phyloP scores from a whole-genome alignment of 108 stramenopile species.

The Cyclotella distinguenda region DNA sequence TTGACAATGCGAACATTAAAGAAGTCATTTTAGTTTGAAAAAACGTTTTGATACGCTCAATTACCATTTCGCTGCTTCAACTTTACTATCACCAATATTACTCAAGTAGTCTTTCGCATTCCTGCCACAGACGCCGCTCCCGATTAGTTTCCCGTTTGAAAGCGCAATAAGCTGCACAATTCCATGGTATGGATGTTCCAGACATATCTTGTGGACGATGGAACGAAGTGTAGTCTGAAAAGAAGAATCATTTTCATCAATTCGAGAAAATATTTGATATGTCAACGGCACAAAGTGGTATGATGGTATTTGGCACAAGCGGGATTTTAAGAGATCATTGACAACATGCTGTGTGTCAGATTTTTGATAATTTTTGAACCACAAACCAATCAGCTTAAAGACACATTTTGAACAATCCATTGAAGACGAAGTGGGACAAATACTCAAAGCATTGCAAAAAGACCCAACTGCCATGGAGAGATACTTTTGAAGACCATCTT shows the following conservation, averaged over 20 bases:
- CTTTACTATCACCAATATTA: conserved; percentile 61
- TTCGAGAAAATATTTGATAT: conserved; percentile 86
- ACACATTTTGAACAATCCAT: conserved; percentile 61
- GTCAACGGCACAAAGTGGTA: conserved; percentile 79
- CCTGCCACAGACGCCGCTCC: conserved; percentile 47
- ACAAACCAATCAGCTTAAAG: conserved; percentile 70
- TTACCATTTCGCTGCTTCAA: conserved; percentile 48
- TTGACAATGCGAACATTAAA: background rate
- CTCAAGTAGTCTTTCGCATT: conserved; percentile 45
- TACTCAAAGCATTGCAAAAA: conserved; percentile 54
- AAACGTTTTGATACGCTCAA: too few relatives aligned
- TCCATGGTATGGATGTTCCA: conserved; percentile 87
- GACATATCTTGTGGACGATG: conserved; percentile 69
- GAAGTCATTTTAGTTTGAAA: too few relatives aligned
- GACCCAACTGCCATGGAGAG: conserved; percentile 59
- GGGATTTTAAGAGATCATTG: conserved; percentile 27
- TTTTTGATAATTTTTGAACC: conserved; percentile 62
- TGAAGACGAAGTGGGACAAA: conserved; percentile 39
- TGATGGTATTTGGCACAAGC: conserved; percentile 54
- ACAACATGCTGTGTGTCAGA: conserved; percentile 38
- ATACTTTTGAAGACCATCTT: conserved; percentile 45
- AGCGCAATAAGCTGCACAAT: conserved; percentile 78
- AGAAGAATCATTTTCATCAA: conserved; percentile 41
- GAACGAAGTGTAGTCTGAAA: conserved; percentile 66
- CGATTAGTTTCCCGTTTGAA: conserved; percentile 68